Base-by-base conservation (phyloP, 768 basidiomycete genomes). In the Trametes cingulata region DNA sequence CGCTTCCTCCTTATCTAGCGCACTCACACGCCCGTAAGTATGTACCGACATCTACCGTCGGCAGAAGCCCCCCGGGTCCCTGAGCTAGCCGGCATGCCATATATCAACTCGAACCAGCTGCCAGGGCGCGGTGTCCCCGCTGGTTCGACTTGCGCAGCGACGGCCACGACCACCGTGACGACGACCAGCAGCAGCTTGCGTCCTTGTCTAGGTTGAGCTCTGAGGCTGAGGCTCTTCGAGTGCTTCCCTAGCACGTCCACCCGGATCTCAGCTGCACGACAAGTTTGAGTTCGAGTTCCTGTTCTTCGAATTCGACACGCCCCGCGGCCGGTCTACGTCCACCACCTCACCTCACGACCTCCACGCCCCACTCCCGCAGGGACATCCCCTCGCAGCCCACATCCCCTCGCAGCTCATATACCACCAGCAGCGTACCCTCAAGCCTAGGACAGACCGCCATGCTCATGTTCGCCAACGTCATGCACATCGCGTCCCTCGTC, bases 191-290 rank as follows among this genome's bases (percentile, higher is more conserved):
- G 29, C 29, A 33, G 29, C 29, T 33, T 33, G 29, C 6, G 10
- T 33, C 29, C n/a, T n/a, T n/a, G n/a, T 33, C 29, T 33, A 10
- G 10, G 29, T 10, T 33, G n/a, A n/a, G n/a, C 29, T 33, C 29
- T 33, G 29, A 33, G 29, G 29, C 10, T 4, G 29, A 33, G n/a
- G n/a, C n/a, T n/a, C n/a, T n/a, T n/a, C n/a, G n/a, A n/a, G n/a
- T n/a, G n/a, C n/a, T n/a, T n/a, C n/a, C n/a, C n/a, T n/a, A n/a
- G n/a, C n/a, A n/a, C n/a, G n/a, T n/a, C 15, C 14, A 37, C 36
- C 37, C 51, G 52, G 52, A 53, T 53, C 52, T 53, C 52, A 19
- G n/a, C n/a, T n/a, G n/a, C n/a, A n/a, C n/a, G n/a, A n/a, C n/a
- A n/a, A n/a, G n/a, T n/a, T n/a, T n/a, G n/a, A n/a, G n/a, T n/a